Evolutionary conservation across 2,329 filamentous ascomycete species (phyloP).

Genomic region (Sclerotinia glacialis): DNA sequence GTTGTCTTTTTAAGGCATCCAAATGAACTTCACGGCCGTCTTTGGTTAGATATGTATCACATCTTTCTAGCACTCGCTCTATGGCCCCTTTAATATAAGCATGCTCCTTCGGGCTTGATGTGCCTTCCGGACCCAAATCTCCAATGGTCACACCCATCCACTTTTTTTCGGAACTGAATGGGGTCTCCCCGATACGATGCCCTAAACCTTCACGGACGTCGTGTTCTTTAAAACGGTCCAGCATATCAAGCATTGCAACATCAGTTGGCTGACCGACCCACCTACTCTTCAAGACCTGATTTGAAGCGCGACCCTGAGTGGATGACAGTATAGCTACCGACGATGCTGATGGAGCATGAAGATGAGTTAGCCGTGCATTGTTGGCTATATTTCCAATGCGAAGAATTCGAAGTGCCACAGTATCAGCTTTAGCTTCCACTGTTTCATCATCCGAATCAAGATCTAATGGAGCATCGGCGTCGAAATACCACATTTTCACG

Average conservation of each 20-base stretch:
- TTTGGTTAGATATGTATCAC: slow-evolving; percentile 83
- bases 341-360: slow-evolving; percentile 65
- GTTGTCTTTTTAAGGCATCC: slow-evolving; percentile 70
- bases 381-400: slow-evolving; percentile 96
- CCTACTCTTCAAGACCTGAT: slow-evolving; percentile 67
- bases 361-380: slow-evolving; percentile 77
- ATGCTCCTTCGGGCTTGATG: slow-evolving; percentile 57
- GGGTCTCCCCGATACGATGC: slow-evolving; percentile 77
- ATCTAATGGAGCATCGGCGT: slow-evolving; percentile 51
- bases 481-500: slow-evolving; percentile 94
- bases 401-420: slow-evolving; percentile 75
- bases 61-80: slow-evolving; percentile 80
- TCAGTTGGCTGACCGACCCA: slow-evolving; percentile 98
- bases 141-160: slow-evolving; percentile 98
- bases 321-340: slow-evolving; percentile 83
- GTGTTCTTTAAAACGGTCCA: slow-evolving; percentile 88
- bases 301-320: slow-evolving; percentile 61
- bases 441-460: slow-evolving; percentile 53
- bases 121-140: slow-evolving; percentile 38
- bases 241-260: slow-evolving; percentile 90
- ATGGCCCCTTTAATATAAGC: slow-evolving; percentile 96
- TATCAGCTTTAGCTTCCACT: slow-evolving; percentile 59
- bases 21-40: slow-evolving; percentile 85
- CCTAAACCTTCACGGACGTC: slow-evolving; percentile 86
- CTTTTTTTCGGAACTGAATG: slow-evolving; percentile 95